Base-by-base conservation (phyloP, 2,329 filamentous ascomycete genomes). In the Aspergillus texensis region DNA sequence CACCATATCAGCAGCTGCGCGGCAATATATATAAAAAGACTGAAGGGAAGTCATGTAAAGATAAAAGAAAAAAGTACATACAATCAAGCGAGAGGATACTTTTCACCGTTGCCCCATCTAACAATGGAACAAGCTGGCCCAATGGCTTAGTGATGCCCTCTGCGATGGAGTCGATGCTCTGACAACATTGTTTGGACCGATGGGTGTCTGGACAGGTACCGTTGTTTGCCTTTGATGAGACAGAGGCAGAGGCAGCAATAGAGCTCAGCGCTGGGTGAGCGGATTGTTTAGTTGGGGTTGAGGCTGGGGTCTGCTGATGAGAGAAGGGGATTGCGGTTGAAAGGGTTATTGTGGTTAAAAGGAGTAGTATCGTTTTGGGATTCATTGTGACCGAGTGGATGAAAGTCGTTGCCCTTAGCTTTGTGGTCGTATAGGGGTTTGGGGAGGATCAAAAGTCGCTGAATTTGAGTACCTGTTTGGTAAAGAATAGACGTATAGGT, bases 141-240 rank as follows among this genome's bases (percentile, higher is more conserved):
- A 76, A 14, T 1, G 62, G 45, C 11, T 66, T 39, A 16, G 68
- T 54, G 6, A 75, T 1, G 4, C 61, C 55, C 1, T 70, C 60
- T 0, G 70, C 57, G 0, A 70, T 36, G 28, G 66, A 14, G 32
- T 68, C 48, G 8, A 76, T 16, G 3, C 67, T 65, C 50, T 63
- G 62, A 41, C 74, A 76, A 67, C 74, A 76, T 55, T 70, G 65
- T 50, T 75, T 74, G 32, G 60, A 67, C 14, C 62, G 63, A 1
- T 67, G 63, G n/a, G 32, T 30, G 1, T 43, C 39, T 11, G 74
- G 74, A 32, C 74, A 76, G 6, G 66, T 62, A 28, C 67, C 68
- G 0, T 67, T 59, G 30, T 68, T 64, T 6, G 62, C 63, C 0
- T 41, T 14, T 41, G 19, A 16, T n/a, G 66, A 62, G 6, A 63